Percentiles rank a stretch among this genome's conserved stretches.
These are phyloP conservation scores for Cryptococcus jaspeensis DNA, from an alignment of 1,284 basidiomycete genomes.

Conservation along the genomic window DNA sequence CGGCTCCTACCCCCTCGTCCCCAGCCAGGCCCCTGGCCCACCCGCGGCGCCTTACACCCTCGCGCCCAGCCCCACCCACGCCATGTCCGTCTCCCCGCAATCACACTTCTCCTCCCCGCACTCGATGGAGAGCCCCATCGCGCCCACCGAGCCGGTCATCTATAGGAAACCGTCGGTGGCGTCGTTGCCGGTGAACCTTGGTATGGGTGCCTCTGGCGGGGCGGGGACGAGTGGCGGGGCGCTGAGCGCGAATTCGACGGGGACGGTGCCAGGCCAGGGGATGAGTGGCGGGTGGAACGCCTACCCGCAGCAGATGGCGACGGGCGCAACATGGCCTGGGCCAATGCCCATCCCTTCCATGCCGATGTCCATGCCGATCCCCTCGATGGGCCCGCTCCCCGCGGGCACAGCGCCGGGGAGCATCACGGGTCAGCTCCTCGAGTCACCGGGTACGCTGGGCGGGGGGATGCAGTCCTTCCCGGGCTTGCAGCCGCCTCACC, in stretches of 20 bases:
- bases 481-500: neutral
- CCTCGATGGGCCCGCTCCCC: neutral
- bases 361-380: too few relatives aligned
- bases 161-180: constrained; percentile 15
- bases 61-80: neutral
- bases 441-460: neutral
- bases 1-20: constrained; percentile 12
- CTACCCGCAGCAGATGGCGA: constrained; percentile 1
- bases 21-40: neutral
- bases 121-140: constrained; percentile 17
- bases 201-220: too few relatives aligned
- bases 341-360: too few relatives aligned
- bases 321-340: neutral
- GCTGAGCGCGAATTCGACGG: too few relatives aligned
- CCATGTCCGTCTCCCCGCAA: constrained; percentile 18
- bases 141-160: neutral
- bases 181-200: constrained; percentile 9
- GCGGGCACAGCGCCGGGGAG: constrained; percentile 7
- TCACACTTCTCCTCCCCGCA: constrained; percentile 30
- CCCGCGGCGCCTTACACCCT: constrained; percentile 2
- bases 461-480: neutral
- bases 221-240: too few relatives aligned
- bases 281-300: constrained; percentile 6
- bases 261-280: neutral
- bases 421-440: constrained; percentile 11